Conservation (phyloP, 257 asterid species). For the Solanum clarkiae region DNA sequence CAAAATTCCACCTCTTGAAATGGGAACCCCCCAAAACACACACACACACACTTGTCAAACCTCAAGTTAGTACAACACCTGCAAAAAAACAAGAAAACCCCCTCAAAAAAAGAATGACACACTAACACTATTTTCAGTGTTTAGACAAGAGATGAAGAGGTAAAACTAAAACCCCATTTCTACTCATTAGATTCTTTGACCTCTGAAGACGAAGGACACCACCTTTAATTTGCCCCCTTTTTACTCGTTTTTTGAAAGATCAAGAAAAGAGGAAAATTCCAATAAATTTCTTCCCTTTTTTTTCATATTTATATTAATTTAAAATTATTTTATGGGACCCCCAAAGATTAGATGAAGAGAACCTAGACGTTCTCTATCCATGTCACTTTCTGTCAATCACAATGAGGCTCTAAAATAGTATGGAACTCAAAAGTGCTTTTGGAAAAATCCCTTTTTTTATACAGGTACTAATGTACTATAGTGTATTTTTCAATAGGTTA, state of each 20-base stretch:
- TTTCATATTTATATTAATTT: background rate
- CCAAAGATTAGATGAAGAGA: constrained; percentile 2
- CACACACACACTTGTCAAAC: background rate
- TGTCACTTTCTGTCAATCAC: constrained; percentile 1
- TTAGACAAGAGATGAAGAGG: background rate
- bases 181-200: background rate
- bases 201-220: background rate
- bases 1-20: background rate
- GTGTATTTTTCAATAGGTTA: too few relatives aligned
- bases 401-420: background rate
- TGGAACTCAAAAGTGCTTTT: background rate
- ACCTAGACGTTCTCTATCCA: constrained; percentile 1
- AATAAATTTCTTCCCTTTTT: background rate
- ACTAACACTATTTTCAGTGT: background rate
- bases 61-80: background rate
- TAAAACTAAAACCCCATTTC: background rate
- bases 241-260: background rate
- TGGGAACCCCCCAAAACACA: background rate
- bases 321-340: background rate
- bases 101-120: background rate
- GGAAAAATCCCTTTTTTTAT: background rate
- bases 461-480: too few relatives aligned
- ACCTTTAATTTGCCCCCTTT: background rate
- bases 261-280: background rate
- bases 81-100: background rate